Evolutionary conservation across 148 eudicot genomes (phyloP).

Genomic region (Talinum fruticosum): DNA sequence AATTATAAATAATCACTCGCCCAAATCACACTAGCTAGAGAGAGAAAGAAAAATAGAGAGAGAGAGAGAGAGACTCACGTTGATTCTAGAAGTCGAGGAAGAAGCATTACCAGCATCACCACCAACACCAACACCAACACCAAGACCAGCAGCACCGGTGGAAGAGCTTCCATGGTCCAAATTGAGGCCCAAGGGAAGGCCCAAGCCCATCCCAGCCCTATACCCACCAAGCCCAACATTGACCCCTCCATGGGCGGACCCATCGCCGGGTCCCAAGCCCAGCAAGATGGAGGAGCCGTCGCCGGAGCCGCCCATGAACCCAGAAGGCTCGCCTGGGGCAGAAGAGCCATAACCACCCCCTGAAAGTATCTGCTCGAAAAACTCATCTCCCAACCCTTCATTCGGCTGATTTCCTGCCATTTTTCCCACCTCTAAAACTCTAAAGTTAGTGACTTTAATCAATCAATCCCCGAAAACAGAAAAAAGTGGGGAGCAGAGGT

Average conservation of each 20-base stretch:
- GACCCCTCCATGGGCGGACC: slow-evolving; percentile 33
- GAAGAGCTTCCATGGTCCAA: slow-evolving; percentile 40
- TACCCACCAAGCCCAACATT: slow-evolving; percentile 40
- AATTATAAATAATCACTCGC: not conserved
- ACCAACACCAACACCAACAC: slow-evolving; percentile 26
- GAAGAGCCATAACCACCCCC: slow-evolving; percentile 29
- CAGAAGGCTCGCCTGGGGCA: slow-evolving; percentile 18
- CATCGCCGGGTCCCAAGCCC: slow-evolving; percentile 40
- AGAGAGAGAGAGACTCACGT: slow-evolving; percentile 28
- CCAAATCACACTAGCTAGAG: slow-evolving; percentile 10
- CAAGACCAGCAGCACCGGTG: slow-evolving; percentile 15
- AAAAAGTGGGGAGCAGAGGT: not conserved
- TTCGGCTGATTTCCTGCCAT: slow-evolving; percentile 38
- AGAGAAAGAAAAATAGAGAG: not conserved
- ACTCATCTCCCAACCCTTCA: slow-evolving; percentile 43
- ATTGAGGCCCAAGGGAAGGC: slow-evolving; percentile 44
- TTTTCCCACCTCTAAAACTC: not conserved
- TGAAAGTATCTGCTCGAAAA: slow-evolving; percentile 46
- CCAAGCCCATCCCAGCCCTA: slow-evolving; percentile 38
- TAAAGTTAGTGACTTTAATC: not conserved
- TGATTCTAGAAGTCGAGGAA: slow-evolving; percentile 36
- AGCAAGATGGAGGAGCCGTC: slow-evolving; percentile 31
- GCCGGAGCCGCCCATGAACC: slow-evolving; percentile 25
- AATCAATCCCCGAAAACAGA: not conserved
- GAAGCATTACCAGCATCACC: slow-evolving; percentile 26